Percentiles rank a stretch among this genome's conserved stretches.
Conservation (phyloP, 495 filamentous ascomycete genomes). For the Aspergillus taichungensis region DNA sequence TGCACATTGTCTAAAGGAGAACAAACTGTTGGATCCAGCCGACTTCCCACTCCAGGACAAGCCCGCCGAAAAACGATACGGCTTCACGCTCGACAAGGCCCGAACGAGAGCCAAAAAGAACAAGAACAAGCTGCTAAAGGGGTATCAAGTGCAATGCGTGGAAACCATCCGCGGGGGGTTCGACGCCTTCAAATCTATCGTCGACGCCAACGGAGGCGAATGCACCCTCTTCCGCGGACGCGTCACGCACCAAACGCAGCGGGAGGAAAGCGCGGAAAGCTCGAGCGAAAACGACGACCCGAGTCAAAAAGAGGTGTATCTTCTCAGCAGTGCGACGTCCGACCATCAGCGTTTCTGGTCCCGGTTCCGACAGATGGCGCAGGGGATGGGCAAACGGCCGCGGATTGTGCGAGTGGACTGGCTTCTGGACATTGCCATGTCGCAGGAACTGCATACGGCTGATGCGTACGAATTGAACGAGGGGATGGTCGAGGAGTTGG, state of each 20-base stretch:
- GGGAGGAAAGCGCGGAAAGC: conserved; percentile 41
- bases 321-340: conserved; percentile 55
- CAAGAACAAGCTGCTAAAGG: conserved; percentile 60
- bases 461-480: conserved; percentile 49
- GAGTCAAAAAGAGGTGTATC: conserved; percentile 63
- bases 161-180: conserved; percentile 67
- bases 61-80: conserved; percentile 59
- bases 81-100: conserved; percentile 56
- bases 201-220: conserved; percentile 77
- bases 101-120: conserved; percentile 63
- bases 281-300: conserved; percentile 46
- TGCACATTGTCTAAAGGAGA: conserved; percentile 56
- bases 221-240: conserved; percentile 72
- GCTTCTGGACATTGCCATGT: conserved; percentile 83
- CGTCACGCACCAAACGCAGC: conserved; percentile 43
- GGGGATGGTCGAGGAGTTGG: conserved; percentile 19
- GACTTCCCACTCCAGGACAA: conserved; percentile 61
- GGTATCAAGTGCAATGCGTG: conserved; percentile 72
- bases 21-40: conserved; percentile 49
- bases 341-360: conserved; percentile 71
- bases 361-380: conserved; percentile 68
- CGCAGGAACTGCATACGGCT: conserved; percentile 60
- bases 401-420: conserved; percentile 77
- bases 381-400: conserved; percentile 59
- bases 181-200: conserved; percentile 74